Base-by-base conservation (phyloP, 202 grass and related monocot species). In the Dendrocalamus latiflorus region DNA sequence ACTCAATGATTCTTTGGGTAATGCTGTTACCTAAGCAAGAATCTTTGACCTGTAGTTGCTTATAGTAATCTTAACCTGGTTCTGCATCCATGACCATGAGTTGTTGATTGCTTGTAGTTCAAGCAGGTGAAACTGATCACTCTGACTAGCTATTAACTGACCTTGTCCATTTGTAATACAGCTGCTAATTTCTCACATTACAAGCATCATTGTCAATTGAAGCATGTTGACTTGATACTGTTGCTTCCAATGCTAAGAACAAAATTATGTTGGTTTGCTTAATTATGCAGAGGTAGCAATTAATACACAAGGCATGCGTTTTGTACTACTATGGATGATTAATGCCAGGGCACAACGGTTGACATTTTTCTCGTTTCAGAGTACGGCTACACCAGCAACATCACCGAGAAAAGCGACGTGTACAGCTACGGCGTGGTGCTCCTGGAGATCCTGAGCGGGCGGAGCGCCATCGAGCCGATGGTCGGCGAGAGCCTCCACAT, bases 361-460 rank as follows among this genome's bases (percentile, higher is more conserved):
- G 21, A 41, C 79, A 30, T 28, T 74, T 21, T 43, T 13, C 1
- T 42, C 48, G 24, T 83, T 80, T 43, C 93, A 99, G 96, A 99
- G 77, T 99, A 99, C 43, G 85, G 85, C 3, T 99, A 99, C 81
- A 89, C 93, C 0, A 89, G 77, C n/a, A 99, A 99, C 81, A 99
- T 99, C 83, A 95, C 92, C 0, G 95, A 94, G 83, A 98, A 95
- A 85, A 98, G 95, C 33, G 92, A 98, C 15, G 92, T 98, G 36
- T 98, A 98, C 45, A 98, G 92, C 83, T 98, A 93, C 25, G 90
- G 95, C 6, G 95, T 98, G 30, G 92, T 98, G 56, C 95, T 98
- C 3, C 83, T 98, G 2, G 92, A 98, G 87, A 95, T 98, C 71
- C 79, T 99, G 41, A 94, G 87, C 28, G 96, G 96, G 0, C 89